Evolutionary conservation across 768 basidiomycete species (phyloP), one percentile per base, ranked within the genome.

Genomic region (Rhizopogon rudus): DNA sequence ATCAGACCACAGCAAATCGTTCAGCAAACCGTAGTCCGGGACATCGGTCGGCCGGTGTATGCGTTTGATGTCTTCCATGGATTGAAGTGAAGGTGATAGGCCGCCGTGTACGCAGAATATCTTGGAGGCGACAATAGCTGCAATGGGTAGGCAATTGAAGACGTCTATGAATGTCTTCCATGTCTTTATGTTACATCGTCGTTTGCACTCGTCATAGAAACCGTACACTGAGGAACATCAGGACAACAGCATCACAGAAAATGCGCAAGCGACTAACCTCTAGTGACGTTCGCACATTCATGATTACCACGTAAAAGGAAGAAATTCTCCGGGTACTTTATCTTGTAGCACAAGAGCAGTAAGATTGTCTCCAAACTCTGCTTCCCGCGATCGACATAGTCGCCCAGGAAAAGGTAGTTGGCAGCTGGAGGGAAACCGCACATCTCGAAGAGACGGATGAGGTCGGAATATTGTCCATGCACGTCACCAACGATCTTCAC

Each of bases 131-230:
- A 99, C 97, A 67, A 99, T 91, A 33, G 97, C 94, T 40, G 96
- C 95, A 65, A 99, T 98, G 49, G 97, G 97, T 12, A 99, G 83
- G 66, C 94, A 95, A 73, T 99, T 98, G 82, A 99, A 99, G 56
- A 98, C 96, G 75, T 99, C 97, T 71, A 98, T 92, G 72, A 99
- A 98, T 2, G 93, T 95, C 76, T 96, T 98, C 97, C 97, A 99
- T 28, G 92, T 95, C 77, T 98, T 99, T 80, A 98, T 93, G 71
- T 96, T 98, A 80, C 94, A 97, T 60, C 97, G 84, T 67, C 97
- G 87, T 76, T 99, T 99, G 80, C 97, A 99, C 75, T 99, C 97
- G 75, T 98, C 97, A 72, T 99, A 99, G 75, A 99, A 99, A 28
- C 97, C 97, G 65, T 99, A 99, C 20, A 98, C 97, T 98, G 35